These are phyloP conservation scores for Pseudogymnoascus verrucosus DNA, from an alignment of 2,329 filamentous ascomycete genomes.

Conservation along the genomic window DNA sequence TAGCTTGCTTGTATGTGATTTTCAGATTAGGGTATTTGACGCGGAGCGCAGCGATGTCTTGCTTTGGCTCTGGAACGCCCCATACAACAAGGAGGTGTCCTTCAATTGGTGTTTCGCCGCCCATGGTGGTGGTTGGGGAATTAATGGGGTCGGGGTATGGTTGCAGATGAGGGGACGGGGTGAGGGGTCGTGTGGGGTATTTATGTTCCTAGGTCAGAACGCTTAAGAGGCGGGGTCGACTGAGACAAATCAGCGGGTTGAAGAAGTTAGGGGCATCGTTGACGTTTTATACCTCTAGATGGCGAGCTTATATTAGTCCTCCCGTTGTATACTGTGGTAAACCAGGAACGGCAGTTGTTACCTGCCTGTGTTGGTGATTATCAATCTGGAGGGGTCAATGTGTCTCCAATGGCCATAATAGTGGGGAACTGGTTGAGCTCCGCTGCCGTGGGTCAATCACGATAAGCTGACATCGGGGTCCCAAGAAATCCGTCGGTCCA, in stretches of 20 bases:
- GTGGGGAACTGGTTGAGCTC: background rate
- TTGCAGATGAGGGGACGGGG: background rate
- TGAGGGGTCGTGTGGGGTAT: slow-evolving; percentile 5
- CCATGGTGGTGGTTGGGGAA: slow-evolving; percentile 31
- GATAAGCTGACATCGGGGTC: background rate
- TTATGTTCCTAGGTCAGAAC: background rate
- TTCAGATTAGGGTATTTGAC: slow-evolving; percentile 37
- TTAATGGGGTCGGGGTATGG: background rate
- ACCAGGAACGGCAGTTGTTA: background rate
- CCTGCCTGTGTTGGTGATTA: background rate
- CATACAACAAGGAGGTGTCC: slow-evolving; percentile 37
- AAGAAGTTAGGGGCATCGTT: background rate
- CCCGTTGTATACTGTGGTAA: background rate
- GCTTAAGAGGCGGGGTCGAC: background rate
- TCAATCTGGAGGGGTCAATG: background rate
- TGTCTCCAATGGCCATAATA: background rate
- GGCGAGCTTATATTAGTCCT: background rate
- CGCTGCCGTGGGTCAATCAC: background rate
- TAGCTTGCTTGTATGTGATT: slow-evolving; percentile 33
- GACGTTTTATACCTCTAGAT: background rate
- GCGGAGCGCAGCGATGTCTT: slow-evolving; percentile 31
- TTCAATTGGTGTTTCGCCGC: slow-evolving; percentile 31
- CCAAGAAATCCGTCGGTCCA: background rate
- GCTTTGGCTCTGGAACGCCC: slow-evolving; percentile 34
- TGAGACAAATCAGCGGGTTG: background rate